These are phyloP conservation scores for Phanerochaete sordida DNA, from an alignment of 768 basidiomycete species.

Conservation along the genomic window DNA sequence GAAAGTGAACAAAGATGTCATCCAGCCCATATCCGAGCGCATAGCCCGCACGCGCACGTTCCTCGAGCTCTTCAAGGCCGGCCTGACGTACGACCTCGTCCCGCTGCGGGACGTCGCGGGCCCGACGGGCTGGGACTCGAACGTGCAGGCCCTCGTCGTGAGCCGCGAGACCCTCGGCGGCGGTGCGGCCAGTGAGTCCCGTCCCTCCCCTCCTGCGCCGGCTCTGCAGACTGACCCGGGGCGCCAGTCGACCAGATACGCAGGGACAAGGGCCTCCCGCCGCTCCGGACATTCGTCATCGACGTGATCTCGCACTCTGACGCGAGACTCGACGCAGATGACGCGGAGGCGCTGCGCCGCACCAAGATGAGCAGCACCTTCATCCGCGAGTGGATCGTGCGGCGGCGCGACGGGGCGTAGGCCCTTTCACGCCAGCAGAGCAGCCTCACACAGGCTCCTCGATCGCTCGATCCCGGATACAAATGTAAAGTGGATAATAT, in stretches of 20 bases:
- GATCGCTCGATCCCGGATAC: background rate
- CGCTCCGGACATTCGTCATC: slow-evolving; percentile 71
- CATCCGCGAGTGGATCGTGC: slow-evolving; percentile 84
- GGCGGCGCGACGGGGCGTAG: slow-evolving; percentile 18
- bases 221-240: background rate
- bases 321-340: slow-evolving; percentile 56
- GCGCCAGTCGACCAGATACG: slow-evolving; percentile 64
- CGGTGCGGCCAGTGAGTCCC: slow-evolving; percentile 55
- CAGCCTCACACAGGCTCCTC: background rate
- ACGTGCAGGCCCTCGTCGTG: slow-evolving; percentile 91
- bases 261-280: slow-evolving; percentile 48
- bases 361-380: slow-evolving; percentile 94
- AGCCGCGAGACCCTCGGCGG: slow-evolving; percentile 85
- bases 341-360: slow-evolving; percentile 65
- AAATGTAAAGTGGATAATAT: background rate
- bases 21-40: slow-evolving; percentile 61
- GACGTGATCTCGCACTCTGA: slow-evolving; percentile 81
- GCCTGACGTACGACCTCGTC: slow-evolving; percentile 62
- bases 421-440: background rate
- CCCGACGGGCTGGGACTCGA: slow-evolving; percentile 81
- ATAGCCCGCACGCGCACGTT: slow-evolving; percentile 61
- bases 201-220: background rate
- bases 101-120: slow-evolving; percentile 86
- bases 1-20: slow-evolving; percentile 65
- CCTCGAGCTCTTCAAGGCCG: slow-evolving; percentile 64